A percentile compares a stretch with the other conserved stretches of the same genome.
phyloP scores from a whole-genome alignment of 2,329 filamentous ascomycete species.

The Cladosporium cucumerinum region DNA sequence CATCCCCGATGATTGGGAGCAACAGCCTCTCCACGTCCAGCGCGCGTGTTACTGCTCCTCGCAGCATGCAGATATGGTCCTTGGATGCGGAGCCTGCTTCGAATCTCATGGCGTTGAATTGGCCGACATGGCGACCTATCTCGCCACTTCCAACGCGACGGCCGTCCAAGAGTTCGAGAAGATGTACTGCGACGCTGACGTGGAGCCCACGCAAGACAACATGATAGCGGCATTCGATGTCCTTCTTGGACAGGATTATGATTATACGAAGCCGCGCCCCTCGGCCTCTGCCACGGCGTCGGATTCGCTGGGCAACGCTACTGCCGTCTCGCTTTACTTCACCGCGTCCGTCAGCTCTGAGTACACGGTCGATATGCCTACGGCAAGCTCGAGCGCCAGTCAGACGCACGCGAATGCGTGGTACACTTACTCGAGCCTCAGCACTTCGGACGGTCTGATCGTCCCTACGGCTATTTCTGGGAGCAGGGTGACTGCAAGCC shows the following conservation, averaged over 20 bases:
- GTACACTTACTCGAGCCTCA: background rate
- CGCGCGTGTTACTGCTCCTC: background rate
- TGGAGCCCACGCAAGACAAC: background rate
- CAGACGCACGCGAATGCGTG: background rate
- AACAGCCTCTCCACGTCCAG: background rate
- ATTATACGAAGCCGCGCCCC: background rate
- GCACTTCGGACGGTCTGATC: background rate
- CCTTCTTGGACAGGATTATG: background rate
- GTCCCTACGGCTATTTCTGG: background rate
- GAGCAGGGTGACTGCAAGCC: background rate
- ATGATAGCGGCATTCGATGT: background rate
- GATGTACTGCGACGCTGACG: background rate
- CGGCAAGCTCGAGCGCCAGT: background rate
- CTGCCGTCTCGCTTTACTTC: conserved; percentile 1
- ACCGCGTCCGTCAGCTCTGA: background rate
- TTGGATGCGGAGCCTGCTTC: background rate
- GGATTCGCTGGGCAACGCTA: background rate
- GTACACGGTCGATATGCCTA: background rate
- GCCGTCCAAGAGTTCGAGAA: background rate
- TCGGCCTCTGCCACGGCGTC: background rate
- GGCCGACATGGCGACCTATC: no score
- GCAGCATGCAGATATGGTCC: background rate
- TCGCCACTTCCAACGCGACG: background rate
- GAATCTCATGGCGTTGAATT: background rate
- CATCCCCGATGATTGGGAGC: background rate